Conservation (phyloP, 345 rosid species). For the Lepidium didymum region DNA sequence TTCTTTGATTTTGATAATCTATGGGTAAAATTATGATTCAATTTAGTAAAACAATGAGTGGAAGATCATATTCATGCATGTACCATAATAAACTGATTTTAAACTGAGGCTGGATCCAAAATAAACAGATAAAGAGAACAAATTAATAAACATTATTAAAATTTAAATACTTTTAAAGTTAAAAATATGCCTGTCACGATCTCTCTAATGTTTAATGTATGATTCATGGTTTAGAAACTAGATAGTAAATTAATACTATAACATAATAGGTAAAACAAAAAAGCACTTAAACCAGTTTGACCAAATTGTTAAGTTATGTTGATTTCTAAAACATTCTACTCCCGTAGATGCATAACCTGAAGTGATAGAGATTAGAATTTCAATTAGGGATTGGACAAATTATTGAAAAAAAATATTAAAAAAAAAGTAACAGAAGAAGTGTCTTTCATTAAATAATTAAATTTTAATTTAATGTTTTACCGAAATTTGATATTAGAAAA, state of each 20-base stretch:
- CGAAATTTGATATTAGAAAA: too few species aligned
- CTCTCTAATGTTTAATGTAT: background rate
- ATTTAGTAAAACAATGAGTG: background rate
- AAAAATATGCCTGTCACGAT: background rate
- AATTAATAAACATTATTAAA: background rate
- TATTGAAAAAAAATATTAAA: too few species aligned
- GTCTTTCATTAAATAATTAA: too few species aligned
- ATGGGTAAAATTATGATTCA: background rate
- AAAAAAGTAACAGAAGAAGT: too few species aligned
- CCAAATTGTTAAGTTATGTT: too few species aligned
- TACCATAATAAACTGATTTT: background rate
- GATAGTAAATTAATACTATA: background rate
- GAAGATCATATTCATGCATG: constrained; percentile 4
- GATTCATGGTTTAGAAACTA: background rate
- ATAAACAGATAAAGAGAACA: background rate
- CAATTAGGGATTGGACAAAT: too few species aligned
- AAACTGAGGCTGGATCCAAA: background rate
- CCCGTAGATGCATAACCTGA: too few species aligned
- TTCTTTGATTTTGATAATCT: background rate
- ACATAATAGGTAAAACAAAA: background rate
- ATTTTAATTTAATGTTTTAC: too few species aligned
- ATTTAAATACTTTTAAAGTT: background rate
- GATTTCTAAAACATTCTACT: too few species aligned
- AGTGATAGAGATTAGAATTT: too few species aligned
- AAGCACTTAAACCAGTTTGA: background rate